Base-by-base conservation (phyloP, 1,139 yeast genomes). In the Sugiyamaella grinbergsii region DNA sequence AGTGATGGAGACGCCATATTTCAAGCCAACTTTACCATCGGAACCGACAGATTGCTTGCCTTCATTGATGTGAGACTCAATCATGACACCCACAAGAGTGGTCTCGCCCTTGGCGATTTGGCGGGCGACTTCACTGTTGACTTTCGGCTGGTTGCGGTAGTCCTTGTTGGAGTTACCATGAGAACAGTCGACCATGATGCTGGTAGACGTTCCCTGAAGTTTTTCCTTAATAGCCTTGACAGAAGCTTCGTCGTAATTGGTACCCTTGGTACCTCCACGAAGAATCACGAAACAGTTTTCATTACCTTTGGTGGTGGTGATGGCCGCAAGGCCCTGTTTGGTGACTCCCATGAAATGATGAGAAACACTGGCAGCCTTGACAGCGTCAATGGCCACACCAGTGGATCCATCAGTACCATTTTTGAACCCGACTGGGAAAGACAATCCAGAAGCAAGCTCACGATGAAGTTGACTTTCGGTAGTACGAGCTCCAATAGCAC, bases 401-500 rank as follows among this genome's bases (percentile, higher is more conserved):
- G 91, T 75, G 52, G 94, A 80, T 66, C 98, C 98, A 69, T 93
- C 98, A 47, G 98, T 93, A 68, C 98, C 98, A 69, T 93, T 93
- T 75, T 93, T 93, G 85, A 93, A 93, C 50, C 98, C 98, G 55
- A 93, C 84, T 54, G 98, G 98, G 91, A 93, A 93, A 8, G 96
- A 86, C 58, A 93, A 78, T 45, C 98, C 98, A 4, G 97, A 89
- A 18, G 98, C 95, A 63, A 93, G 79, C 73, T 93, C 98, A 72
- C 98, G 84, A 75, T 93, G 98, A 58, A 93, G 80, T 73, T 93
- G 98, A 47, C 97, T 89, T 76, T 93, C 98, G 49, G 98, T 93
- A 56, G 98, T 93, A 77, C 98, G 83, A 50, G 98, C 98, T 66
- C 98, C 98, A 73, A 93, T 89, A 54, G 98, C 98, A 61, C 98